Conservation (phyloP, 1,284 basidiomycete species). For the Tilletia indica region DNA sequence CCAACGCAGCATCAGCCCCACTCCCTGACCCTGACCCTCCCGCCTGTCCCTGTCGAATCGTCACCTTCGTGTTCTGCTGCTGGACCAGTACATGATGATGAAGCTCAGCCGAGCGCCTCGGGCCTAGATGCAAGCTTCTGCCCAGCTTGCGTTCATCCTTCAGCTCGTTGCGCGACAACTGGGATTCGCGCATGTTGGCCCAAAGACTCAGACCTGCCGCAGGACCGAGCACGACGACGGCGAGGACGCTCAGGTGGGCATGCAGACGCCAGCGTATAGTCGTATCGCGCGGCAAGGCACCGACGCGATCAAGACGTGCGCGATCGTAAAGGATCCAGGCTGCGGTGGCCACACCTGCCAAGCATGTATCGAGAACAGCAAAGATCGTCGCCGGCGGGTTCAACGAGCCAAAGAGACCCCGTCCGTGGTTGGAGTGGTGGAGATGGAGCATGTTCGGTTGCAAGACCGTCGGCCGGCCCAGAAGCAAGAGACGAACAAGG, state of each 20-base stretch:
- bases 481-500: background rate
- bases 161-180: background rate
- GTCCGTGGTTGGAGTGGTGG: background rate
- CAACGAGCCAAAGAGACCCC: too few relatives aligned
- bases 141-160: background rate
- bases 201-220: slow-evolving; percentile 2
- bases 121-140: background rate
- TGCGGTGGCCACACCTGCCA: background rate
- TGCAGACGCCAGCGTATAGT: background rate
- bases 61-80: slow-evolving; percentile 1
- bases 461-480: background rate
- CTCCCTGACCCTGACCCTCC: background rate
- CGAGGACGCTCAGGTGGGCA: background rate
- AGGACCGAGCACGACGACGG: background rate
- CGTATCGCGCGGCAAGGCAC: background rate
- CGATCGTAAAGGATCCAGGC: background rate
- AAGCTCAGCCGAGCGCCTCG: background rate
- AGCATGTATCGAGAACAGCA: background rate
- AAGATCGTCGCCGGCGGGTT: background rate
- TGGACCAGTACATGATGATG: background rate
- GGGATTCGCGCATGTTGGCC: background rate
- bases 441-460: background rate
- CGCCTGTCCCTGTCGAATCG: background rate
- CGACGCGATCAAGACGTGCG: background rate
- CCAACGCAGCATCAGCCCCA: background rate